Evolutionary conservation across 148 eudicot genomes (phyloP).

Genomic region (Chenopodium suecicum): DNA sequence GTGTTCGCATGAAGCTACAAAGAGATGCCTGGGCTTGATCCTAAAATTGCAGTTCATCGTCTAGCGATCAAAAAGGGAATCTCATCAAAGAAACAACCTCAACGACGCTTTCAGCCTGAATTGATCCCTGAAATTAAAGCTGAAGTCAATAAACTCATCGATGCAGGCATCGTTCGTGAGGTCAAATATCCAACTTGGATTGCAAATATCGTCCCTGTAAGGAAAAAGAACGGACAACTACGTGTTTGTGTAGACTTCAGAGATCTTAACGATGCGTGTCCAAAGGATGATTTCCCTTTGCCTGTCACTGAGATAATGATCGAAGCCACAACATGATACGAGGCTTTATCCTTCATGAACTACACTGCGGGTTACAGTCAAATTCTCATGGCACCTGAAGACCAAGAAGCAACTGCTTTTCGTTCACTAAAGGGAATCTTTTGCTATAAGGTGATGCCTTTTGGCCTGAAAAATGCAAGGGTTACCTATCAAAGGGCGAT

Average conservation of each 20-base stretch:
- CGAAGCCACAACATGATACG: neutral
- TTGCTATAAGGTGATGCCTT: slow-evolving; percentile 9
- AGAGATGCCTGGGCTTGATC: neutral
- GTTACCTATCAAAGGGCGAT: slow-evolving; percentile 16
- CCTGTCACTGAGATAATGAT: slow-evolving; percentile 3
- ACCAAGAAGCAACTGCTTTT: slow-evolving; percentile 12
- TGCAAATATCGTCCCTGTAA: no score
- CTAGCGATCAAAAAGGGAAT: no score
- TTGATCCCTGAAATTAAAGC: no score
- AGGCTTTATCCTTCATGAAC: slow-evolving; percentile 10
- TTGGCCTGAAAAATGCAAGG: neutral
- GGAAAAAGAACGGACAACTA: no score
- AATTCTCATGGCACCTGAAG: slow-evolving; percentile 1
- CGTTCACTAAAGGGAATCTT: slow-evolving; percentile 5
- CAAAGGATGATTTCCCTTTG: no score
- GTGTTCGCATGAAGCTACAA: slow-evolving; percentile 14
- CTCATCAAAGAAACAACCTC: no score
- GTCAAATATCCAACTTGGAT: no score
- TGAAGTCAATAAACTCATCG: no score
- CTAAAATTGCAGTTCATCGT: no score
- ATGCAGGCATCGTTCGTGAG: no score
- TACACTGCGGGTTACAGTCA: slow-evolving; percentile 1
- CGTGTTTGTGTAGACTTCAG: no score
- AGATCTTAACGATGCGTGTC: no score
- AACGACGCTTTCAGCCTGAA: neutral